phyloP scores from a whole-genome alignment of 164 flowering plant species.

The Berberis thunbergii region DNA sequence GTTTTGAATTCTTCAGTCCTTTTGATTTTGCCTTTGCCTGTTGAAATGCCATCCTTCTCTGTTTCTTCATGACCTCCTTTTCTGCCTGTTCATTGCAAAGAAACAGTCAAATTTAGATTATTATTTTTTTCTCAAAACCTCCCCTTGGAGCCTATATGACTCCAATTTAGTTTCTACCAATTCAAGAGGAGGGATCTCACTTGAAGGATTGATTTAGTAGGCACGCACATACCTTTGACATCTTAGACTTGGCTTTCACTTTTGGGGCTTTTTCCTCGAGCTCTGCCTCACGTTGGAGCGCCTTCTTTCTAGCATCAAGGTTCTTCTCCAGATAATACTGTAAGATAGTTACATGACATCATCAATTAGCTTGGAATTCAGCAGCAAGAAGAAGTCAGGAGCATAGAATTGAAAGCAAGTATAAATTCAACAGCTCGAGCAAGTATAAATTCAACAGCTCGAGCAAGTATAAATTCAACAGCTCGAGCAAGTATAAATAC shows the following conservation, averaged over 20 bases:
- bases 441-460: too few relatives aligned
- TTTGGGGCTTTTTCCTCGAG: constrained; percentile 90
- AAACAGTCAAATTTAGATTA: neutral
- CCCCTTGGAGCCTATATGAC: neutral
- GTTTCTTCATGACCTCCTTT: constrained; percentile 91
- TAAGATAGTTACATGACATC: neutral
- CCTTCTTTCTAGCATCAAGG: constrained; percentile 72
- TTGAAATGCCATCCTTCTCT: constrained; percentile 81
- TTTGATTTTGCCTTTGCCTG: constrained; percentile 81
- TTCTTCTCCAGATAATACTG: constrained; percentile 98
- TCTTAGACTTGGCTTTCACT: constrained; percentile 89
- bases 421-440: too few relatives aligned
- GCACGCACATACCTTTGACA: constrained; percentile 73
- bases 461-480: too few relatives aligned
- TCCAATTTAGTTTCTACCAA: too few relatives aligned
- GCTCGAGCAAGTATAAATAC: too few relatives aligned
- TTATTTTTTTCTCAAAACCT: neutral
- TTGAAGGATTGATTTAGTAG: neutral
- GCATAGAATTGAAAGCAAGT: too few relatives aligned
- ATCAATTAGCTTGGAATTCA: neutral
- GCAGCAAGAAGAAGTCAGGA: too few relatives aligned
- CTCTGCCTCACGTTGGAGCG: constrained; percentile 86
- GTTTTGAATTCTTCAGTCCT: constrained; percentile 71
- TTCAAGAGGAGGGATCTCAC: too few relatives aligned
- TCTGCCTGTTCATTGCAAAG: constrained; percentile 49